Conservation (phyloP, 2,329 filamentous ascomycete species). For the Pseudogymnoascus pannorum region DNA sequence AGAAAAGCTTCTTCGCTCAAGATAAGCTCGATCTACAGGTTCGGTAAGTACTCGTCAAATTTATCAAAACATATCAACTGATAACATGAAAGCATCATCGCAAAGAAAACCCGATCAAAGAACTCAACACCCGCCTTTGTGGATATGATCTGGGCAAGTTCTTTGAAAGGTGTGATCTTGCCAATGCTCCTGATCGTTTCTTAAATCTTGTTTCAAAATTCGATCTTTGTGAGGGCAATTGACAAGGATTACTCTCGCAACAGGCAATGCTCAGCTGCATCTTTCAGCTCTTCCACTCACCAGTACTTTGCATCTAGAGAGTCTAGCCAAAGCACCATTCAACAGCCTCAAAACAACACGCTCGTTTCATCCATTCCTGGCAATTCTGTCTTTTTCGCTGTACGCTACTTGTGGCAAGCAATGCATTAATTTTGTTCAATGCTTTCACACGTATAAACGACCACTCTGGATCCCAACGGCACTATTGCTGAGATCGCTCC, state of each 20-base stretch:
- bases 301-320: neutral
- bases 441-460: neutral
- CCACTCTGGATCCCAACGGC: neutral
- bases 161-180: neutral
- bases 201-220: neutral
- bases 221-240: neutral
- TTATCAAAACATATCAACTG: neutral
- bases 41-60: neutral
- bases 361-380: neutral
- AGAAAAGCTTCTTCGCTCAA: conserved; percentile 5
- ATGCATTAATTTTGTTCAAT: neutral
- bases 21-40: neutral
- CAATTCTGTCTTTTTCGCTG: neutral
- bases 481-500: neutral
- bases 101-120: conserved; percentile 2
- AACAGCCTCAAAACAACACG: neutral
- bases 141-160: neutral
- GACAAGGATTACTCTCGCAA: neutral
- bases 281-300: neutral
- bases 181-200: neutral
- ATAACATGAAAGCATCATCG: neutral
- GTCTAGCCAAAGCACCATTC: neutral
- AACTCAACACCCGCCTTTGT: neutral
- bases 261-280: neutral
- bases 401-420: neutral